phyloP scores from a whole-genome alignment of 192 early-diverging fungal species.

The Chytriomyces hyalinus region DNA sequence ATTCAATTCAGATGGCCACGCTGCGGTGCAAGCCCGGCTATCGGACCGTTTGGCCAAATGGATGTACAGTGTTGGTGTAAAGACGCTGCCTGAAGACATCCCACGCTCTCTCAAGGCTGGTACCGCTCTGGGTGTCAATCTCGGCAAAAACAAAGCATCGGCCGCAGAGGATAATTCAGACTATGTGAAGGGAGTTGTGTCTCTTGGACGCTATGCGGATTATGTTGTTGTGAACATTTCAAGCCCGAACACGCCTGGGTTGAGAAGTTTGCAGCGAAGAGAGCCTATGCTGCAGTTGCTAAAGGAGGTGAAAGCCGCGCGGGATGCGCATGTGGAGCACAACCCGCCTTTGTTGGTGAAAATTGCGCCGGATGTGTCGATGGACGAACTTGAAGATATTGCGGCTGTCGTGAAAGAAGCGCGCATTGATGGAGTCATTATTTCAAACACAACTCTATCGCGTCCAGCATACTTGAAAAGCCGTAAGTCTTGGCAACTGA shows the following conservation, averaged over 20 bases:
- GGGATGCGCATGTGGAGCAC: conserved; percentile 49
- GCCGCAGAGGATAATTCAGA: conserved; percentile 71
- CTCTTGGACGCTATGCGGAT: conserved; percentile 81
- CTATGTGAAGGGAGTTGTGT: conserved; percentile 78
- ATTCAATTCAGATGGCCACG: conserved; percentile 83
- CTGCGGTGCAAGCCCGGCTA: conserved; percentile 66
- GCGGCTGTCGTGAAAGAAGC: conserved; percentile 73
- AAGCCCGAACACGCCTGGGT: conserved; percentile 86
- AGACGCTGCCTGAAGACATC: conserved; percentile 31
- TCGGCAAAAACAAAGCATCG: conserved; percentile 87
- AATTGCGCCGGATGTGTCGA: conserved; percentile 84
- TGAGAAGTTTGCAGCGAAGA: conserved; percentile 72
- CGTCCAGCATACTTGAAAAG: conserved; percentile 67
- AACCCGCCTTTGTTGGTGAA: conserved; percentile 83
- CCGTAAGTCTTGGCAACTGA: conserved; percentile 43
- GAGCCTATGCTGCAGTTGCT: conserved; percentile 75
- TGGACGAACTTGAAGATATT: conserved; percentile 77
- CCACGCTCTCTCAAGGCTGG: conserved; percentile 64
- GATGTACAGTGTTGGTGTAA: conserved; percentile 29
- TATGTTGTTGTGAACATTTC: conserved; percentile 89
- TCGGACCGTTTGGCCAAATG: conserved; percentile 67
- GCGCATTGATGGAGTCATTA: conserved; percentile 84
- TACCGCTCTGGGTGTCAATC: conserved; percentile 80
- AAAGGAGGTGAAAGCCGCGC: conserved; percentile 60
- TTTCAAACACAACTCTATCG: conserved; percentile 85